Conservation (phyloP, 208 protist genomes). For the Trypanosoma vivax region DNA sequence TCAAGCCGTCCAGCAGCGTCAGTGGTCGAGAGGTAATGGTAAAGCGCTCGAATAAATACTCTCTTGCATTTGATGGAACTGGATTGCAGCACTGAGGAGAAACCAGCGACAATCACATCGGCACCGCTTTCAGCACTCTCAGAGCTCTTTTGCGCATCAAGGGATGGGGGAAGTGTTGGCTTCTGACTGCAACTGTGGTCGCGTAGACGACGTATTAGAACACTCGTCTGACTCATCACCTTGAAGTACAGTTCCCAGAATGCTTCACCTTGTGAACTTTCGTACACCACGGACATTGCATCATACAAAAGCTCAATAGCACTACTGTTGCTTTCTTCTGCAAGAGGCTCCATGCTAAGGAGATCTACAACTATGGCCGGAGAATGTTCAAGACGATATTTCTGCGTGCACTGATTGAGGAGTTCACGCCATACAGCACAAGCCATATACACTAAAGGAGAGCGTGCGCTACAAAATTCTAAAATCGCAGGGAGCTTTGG, state of each 20-base stretch:
- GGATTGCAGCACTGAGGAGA: constrained; percentile 58
- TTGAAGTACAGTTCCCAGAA: constrained; percentile 72
- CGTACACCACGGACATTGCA: constrained; percentile 35
- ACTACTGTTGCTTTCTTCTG: constrained; percentile 5
- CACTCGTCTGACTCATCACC: constrained; percentile 44
- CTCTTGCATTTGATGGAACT: constrained; percentile 69
- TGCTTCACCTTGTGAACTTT: constrained; percentile 17
- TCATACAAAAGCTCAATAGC: constrained; percentile 24
- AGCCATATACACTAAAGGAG: constrained; percentile 21
- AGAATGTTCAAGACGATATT: constrained; percentile 62
- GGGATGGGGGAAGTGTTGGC: neutral
- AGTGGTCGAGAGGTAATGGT: constrained; percentile 47
- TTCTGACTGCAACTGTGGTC: neutral
- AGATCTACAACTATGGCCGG: constrained; percentile 67
- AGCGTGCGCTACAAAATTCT: constrained; percentile 28
- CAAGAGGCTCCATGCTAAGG: constrained; percentile 47
- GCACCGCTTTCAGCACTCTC: constrained; percentile 3
- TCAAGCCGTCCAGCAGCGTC: constrained; percentile 25
- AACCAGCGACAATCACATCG: constrained; percentile 33
- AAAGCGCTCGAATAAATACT: constrained; percentile 67
- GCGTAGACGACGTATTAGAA: constrained; percentile 27
- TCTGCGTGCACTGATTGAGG: constrained; percentile 41
- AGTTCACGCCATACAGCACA: constrained; percentile 70
- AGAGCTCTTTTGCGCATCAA: neutral
- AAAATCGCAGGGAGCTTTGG: constrained; percentile 77